A percentile compares a stretch with the other conserved stretches of the same genome.
Conservation (phyloP, 108 stramenopile genomes). For the Cyclostephanos invisitatus region DNA sequence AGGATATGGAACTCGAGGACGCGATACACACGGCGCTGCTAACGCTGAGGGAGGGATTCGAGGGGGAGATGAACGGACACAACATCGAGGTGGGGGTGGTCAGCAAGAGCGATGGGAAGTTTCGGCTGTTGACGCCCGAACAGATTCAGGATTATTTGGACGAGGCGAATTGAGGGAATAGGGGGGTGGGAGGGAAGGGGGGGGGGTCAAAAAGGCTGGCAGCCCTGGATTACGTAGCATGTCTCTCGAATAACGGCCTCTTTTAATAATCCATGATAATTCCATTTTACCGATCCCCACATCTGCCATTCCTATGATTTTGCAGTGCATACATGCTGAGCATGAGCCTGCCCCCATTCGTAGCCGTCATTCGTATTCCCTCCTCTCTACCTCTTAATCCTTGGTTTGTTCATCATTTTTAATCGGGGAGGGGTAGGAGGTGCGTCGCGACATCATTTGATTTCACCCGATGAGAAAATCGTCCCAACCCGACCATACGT, state of each 20-base stretch:
- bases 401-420: not conserved
- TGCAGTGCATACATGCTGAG: no score
- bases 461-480: conserved; percentile 52
- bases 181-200: not conserved
- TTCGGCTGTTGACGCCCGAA: conserved; percentile 92
- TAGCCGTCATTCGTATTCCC: no score
- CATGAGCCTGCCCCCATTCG: no score
- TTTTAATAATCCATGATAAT: no score
- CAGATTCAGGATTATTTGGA: conserved; percentile 99
- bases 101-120: conserved; percentile 83
- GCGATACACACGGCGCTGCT: conserved; percentile 98
- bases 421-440: no score
- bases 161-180: conserved; percentile 70
- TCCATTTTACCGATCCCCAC: no score
- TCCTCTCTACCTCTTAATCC: not conserved
- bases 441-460: not conserved
- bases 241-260: no score
- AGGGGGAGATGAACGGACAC: conserved; percentile 98
- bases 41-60: conserved; percentile 98
- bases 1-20: conserved; percentile 99
- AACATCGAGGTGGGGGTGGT: conserved; percentile 99
- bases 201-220: not conserved
- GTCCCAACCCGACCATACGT: conserved; percentile 67
- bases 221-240: no score
- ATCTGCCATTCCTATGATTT: no score